Evolutionary conservation across 169 alveolate species (phyloP).

Genomic region (Eimeria mitis): DNA sequence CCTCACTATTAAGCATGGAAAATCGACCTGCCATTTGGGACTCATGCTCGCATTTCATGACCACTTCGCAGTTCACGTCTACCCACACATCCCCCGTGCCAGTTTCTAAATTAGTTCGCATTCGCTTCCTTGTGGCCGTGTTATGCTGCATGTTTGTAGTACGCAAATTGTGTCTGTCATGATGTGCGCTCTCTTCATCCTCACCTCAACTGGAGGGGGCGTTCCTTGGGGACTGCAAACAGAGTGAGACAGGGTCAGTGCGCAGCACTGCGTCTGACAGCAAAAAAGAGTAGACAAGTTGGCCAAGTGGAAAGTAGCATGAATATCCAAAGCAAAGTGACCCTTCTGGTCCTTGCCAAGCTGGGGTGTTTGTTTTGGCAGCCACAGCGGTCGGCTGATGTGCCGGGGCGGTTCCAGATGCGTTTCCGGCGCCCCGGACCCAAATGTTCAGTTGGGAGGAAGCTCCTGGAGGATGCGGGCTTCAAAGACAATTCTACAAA

Average conservation of each 20-base stretch:
- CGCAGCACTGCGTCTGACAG: constrained; percentile 19
- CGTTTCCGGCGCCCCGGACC: constrained; percentile 63
- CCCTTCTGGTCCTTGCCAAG: constrained; percentile 25
- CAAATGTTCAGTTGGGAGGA: constrained; percentile 54
- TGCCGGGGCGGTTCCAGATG: constrained; percentile 56
- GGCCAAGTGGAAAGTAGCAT: constrained; percentile 27
- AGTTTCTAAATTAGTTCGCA: background rate
- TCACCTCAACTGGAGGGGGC: constrained; percentile 56
- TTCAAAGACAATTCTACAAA: constrained; percentile 61
- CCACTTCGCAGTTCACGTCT: background rate
- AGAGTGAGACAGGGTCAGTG: constrained; percentile 65
- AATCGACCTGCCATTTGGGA: background rate
- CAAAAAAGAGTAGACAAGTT: constrained; percentile 25
- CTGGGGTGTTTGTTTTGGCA: constrained; percentile 32
- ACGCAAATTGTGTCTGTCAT: background rate
- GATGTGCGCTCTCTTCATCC: background rate
- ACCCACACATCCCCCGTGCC: constrained; percentile 1
- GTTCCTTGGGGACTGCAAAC: constrained; percentile 45
- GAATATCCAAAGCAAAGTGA: background rate
- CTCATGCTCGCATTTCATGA: background rate
- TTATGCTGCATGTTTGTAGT: background rate
- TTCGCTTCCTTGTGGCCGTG: background rate
- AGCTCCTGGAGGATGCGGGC: background rate
- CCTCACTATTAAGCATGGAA: background rate
- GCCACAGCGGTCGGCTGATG: constrained; percentile 41